Percentiles rank a stretch among this genome's conserved stretches.
These are phyloP conservation scores for Rhizopogon vesiculosus DNA, from an alignment of 768 basidiomycete genomes.

Conservation along the genomic window DNA sequence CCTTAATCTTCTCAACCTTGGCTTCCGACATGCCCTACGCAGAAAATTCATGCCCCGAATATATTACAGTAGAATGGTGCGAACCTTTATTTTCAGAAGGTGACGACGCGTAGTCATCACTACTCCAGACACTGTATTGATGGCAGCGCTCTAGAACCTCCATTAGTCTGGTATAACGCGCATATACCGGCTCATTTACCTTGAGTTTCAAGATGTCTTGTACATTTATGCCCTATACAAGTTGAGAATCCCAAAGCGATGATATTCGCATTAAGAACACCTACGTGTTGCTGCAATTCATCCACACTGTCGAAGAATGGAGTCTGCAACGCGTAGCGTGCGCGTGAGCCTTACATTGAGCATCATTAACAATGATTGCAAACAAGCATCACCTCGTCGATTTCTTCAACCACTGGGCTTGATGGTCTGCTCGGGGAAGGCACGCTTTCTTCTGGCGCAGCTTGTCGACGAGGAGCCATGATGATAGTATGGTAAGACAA, in stretches of 20 bases:
- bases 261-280: constrained; percentile 8
- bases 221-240: constrained; percentile 80
- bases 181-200: constrained; percentile 31
- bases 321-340: constrained; percentile 27
- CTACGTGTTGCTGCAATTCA: constrained; percentile 77
- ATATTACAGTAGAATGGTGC: not conserved
- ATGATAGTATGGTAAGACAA: not conserved
- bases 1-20: constrained; percentile 97
- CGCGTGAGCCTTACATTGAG: not conserved
- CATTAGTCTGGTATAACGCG: not conserved
- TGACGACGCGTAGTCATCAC: constrained; percentile 90
- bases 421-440: constrained; percentile 22
- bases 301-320: constrained; percentile 77
- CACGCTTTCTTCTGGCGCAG: constrained; percentile 19
- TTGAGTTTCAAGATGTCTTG: constrained; percentile 96
- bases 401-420: constrained; percentile 29
- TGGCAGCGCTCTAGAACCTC: constrained; percentile 57
- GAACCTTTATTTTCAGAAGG: constrained; percentile 89
- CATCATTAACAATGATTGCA: not conserved
- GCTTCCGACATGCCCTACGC: constrained; percentile 90
- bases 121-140: constrained; percentile 83
- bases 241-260: constrained; percentile 5
- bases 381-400: constrained; percentile 34
- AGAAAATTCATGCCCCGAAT: not conserved
- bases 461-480: constrained; percentile 27